These are phyloP conservation scores for Macrocybe gigantea DNA, from an alignment of 768 basidiomycete species.

Conservation along the genomic window DNA sequence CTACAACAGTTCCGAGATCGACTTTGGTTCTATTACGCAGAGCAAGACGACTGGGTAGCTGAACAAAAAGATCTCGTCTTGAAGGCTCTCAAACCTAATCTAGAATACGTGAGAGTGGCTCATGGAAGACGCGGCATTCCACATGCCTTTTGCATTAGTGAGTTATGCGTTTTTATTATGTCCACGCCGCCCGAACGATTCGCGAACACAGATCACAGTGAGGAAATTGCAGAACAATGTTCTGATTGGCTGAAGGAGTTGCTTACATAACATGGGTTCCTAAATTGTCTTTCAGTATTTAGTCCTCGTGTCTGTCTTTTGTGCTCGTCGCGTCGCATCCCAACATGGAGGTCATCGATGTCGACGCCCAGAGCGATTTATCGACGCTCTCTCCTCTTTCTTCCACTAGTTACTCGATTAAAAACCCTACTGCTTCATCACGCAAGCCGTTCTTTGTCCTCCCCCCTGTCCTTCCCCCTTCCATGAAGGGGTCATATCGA, in stretches of 20 bases:
- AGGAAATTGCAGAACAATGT: conserved; percentile 44
- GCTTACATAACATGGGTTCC: not conserved
- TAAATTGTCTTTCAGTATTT: no score
- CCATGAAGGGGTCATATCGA: no score
- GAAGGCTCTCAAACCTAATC: conserved; percentile 28
- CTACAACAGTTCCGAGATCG: conserved; percentile 33
- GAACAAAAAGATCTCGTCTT: conserved; percentile 42
- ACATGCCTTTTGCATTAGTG: conserved; percentile 74
- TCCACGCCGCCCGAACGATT: not conserved
- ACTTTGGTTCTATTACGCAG: conserved; percentile 52
- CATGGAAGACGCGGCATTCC: conserved; percentile 46
- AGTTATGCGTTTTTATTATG: conserved; percentile 15
- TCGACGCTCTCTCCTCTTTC: no score
- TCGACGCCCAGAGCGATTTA: no score
- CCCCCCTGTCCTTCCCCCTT: no score
- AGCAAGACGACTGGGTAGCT: conserved; percentile 66
- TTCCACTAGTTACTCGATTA: no score
- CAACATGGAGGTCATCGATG: no score
- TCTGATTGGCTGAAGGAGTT: conserved; percentile 29
- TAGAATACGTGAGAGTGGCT: conserved; percentile 28
- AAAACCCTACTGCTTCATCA: no score
- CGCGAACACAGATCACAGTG: conserved; percentile 39
- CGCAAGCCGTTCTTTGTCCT: no score
- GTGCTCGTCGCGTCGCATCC: no score
- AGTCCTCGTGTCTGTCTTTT: no score